These are phyloP conservation scores for Coemansia sp. DNA, from an alignment of 192 early-diverging fungal genomes.

Conservation along the genomic window DNA sequence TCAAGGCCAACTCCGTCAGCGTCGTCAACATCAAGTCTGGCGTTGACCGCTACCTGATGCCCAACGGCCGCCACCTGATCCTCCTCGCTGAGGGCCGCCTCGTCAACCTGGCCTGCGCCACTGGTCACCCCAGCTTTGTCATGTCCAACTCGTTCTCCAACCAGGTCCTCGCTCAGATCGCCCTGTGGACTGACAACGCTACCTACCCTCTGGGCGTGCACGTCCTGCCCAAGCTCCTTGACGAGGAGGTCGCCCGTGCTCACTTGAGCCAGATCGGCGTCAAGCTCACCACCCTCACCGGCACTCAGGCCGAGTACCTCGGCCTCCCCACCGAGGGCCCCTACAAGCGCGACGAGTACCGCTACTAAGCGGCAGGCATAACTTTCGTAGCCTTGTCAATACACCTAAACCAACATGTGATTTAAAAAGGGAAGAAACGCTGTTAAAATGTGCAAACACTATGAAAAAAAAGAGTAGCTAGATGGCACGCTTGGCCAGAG, in stretches of 20 bases:
- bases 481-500: slow-evolving; percentile 55
- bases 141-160: slow-evolving; percentile 99
- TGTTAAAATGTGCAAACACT: neutral
- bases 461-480: neutral
- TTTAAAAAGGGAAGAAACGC: neutral
- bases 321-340: slow-evolving; percentile 79
- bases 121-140: slow-evolving; percentile 98
- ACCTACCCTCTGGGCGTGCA: slow-evolving; percentile 95
- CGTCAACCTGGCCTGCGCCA: slow-evolving; percentile 99
- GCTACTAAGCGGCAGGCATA: slow-evolving; percentile 63
- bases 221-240: slow-evolving; percentile 97
- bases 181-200: slow-evolving; percentile 89
- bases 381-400: neutral
- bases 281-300: slow-evolving; percentile 80
- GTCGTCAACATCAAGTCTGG: slow-evolving; percentile 97
- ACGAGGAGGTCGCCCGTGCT: slow-evolving; percentile 97
- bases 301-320: slow-evolving; percentile 79
- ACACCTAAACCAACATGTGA: neutral
- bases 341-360: slow-evolving; percentile 97
- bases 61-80: slow-evolving; percentile 90
- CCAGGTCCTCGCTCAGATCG: slow-evolving; percentile 98
- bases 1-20: slow-evolving; percentile 87
- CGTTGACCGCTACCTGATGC: slow-evolving; percentile 94
- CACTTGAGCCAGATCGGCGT: slow-evolving; percentile 95
- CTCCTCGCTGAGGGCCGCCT: slow-evolving; percentile 98